Percentiles rank a stretch among this genome's conserved stretches.
These are phyloP conservation scores for Yamadazyma blattariae DNA, from an alignment of 1,139 yeast species.

Conservation along the genomic window DNA sequence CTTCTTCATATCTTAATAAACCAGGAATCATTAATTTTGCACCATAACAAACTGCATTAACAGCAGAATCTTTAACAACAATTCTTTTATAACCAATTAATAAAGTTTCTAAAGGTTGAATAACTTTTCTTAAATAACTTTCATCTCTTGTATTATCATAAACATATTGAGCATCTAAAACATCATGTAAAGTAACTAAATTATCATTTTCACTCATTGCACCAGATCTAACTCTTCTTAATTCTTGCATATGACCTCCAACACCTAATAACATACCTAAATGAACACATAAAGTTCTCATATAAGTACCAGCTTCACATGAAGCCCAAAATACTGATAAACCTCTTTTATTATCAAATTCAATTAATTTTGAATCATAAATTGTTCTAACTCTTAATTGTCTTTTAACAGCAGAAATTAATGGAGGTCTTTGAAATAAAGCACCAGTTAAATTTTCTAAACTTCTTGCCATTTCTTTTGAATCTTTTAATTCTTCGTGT, in stretches of 20 bases:
- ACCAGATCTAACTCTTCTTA: conserved; percentile 98
- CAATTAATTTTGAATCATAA: conserved; percentile 92
- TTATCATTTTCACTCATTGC: conserved; percentile 88
- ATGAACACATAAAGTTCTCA: conserved; percentile 99
- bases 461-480: conserved; percentile 83
- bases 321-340: conserved; percentile 99
- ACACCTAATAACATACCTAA: conserved; percentile 97
- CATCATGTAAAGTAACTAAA: conserved; percentile 94
- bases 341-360: conserved; percentile 95
- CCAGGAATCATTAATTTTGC: conserved; percentile 99
- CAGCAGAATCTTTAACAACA: conserved; percentile 97
- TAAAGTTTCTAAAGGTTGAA: conserved; percentile 92
- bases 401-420: conserved; percentile 98
- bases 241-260: conserved; percentile 99
- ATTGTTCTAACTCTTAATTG: conserved; percentile 98
- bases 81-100: conserved; percentile 94
- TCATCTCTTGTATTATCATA: conserved; percentile 98
- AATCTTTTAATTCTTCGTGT: conserved; percentile 89
- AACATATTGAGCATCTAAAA: conserved; percentile 96
- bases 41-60: conserved; percentile 97
- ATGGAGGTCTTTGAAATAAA: conserved; percentile 97
- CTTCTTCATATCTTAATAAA: conserved; percentile 94
- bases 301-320: conserved; percentile 99
- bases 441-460: conserved; percentile 98
- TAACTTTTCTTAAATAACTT: conserved; percentile 87